A percentile compares a stretch with the other conserved stretches of the same genome.
Conservation (phyloP, 441 rosid genomes). For the Brassica balearica region DNA sequence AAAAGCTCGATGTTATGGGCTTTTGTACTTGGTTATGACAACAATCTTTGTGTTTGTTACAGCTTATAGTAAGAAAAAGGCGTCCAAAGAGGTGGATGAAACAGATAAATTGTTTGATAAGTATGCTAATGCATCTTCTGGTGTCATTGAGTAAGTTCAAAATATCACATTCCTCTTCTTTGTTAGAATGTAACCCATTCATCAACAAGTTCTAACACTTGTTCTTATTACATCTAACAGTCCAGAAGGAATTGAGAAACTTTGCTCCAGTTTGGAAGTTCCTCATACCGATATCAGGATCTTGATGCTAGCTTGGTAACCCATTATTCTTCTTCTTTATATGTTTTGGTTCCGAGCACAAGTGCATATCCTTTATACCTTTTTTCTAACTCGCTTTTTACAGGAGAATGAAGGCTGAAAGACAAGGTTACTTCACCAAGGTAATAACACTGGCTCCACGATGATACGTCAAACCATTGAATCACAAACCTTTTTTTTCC, state of each 20-base stretch:
- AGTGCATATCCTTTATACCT: conserved; percentile 22
- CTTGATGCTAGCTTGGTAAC: conserved; percentile 93
- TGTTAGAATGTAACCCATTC: not conserved
- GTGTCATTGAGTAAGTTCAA: conserved; percentile 81
- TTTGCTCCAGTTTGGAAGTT: conserved; percentile 77
- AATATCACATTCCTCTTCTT: not conserved
- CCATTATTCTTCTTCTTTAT: not conserved
- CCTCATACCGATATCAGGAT: conserved; percentile 83
- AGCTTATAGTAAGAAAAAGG: conserved; percentile 77
- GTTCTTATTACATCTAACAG: conserved; percentile 52
- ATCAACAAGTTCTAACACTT: not conserved
- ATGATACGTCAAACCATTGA: conserved; percentile 1
- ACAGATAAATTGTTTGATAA: conserved; percentile 66
- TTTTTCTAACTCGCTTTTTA: conserved; percentile 20
- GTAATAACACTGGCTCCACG: conserved; percentile 47
- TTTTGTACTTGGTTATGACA: not conserved
- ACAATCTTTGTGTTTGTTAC: conserved; percentile 27
- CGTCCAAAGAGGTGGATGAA: conserved; percentile 82
- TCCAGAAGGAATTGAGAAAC: conserved; percentile 87
- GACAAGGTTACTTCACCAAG: conserved; percentile 89
- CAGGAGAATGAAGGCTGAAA: conserved; percentile 96
- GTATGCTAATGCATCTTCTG: conserved; percentile 71
- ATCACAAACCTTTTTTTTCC: not conserved
- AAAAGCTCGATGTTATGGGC: not conserved
- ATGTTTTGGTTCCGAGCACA: conserved; percentile 3